Conservation (phyloP, 176 grass and related monocot species). For the Luzula sylvatica region DNA sequence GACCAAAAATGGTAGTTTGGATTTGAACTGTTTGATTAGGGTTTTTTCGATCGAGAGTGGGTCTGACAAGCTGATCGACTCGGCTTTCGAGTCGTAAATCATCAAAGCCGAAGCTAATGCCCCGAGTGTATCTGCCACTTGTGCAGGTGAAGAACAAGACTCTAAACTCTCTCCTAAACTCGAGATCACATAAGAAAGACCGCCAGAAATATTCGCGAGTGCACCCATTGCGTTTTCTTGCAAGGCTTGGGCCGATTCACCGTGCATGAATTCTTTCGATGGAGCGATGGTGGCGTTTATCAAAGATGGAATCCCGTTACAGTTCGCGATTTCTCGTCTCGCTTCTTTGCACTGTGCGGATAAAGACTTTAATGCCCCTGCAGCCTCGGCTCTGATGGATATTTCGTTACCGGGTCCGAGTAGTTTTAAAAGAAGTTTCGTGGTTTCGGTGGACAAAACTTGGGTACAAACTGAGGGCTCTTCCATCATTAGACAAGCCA, state of each 20-base stretch:
- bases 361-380: conserved; percentile 82
- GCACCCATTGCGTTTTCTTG: conserved; percentile 99
- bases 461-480: conserved; percentile 84
- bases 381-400: conserved; percentile 86
- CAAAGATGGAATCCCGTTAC: conserved; percentile 90
- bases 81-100: conserved; percentile 93
- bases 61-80: conserved; percentile 75
- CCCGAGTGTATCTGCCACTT: conserved; percentile 94
- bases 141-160: conserved; percentile 88
- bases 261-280: conserved; percentile 99
- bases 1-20: conserved; percentile 76
- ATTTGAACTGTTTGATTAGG: conserved; percentile 87
- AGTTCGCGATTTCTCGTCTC: conserved; percentile 81
- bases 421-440: conserved; percentile 91
- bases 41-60: conserved; percentile 80
- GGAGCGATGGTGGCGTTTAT: conserved; percentile 99
- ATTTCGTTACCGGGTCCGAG: conserved; percentile 89
- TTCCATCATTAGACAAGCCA: conserved; percentile 88
- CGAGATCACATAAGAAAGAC: conserved; percentile 92
- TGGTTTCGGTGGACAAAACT: conserved; percentile 67
- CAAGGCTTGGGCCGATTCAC: conserved; percentile 94
- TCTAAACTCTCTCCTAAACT: conserved; percentile 97
- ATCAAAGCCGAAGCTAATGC: conserved; percentile 97
- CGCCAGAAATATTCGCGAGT: conserved; percentile 98
- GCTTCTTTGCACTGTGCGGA: conserved; percentile 97